Evolutionary conservation across 371 early-diverging fungal species (phyloP), one percentile per base, ranked within the genome.

Genomic region (Lichtheimia ramosa): DNA sequence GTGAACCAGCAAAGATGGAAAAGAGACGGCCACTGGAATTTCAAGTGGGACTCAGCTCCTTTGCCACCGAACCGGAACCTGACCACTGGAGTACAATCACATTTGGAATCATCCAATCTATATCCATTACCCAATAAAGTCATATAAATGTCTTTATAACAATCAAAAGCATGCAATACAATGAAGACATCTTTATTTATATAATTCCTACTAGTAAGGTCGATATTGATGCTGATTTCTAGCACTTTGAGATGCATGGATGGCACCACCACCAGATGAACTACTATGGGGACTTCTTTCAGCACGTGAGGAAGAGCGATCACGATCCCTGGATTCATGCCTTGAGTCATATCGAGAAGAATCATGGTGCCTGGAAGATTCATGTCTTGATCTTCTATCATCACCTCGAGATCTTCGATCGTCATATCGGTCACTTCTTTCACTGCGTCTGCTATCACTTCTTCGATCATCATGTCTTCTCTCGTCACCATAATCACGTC

Each of bases 141-240:
- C n/a, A n/a, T n/a, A n/a, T n/a, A n/a, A n/a, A n/a, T n/a, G n/a
- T n/a, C n/a, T n/a, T n/a, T n/a, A n/a, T n/a, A n/a, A n/a, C n/a
- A n/a, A n/a, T n/a, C n/a, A n/a, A n/a, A n/a, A n/a, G n/a, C n/a
- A n/a, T n/a, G n/a, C n/a, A 46, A 46, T n/a, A 8, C 10, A 46
- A 8, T 34, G 34, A 34, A 34, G 8, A n/a, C 34, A 34, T 34
- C 34, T 34, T 34, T 34, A 34, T 34, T 34, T 34, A 34, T 0
- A 10, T 10, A 8, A 34, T 34, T 51, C 12, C 51, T 15, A 21
- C 15, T 54, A 74, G 50, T 77, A 77, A 18, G 78, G 78, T 25
- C 74, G 72, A 43, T 77, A 71, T 43, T 70, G 70, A 24, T 63
- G 63, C 34, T 65, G 71, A 34, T 63, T 76, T 61, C 71, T 68